Conservation (phyloP, 768 basidiomycete species). For the Russula brevipes region DNA sequence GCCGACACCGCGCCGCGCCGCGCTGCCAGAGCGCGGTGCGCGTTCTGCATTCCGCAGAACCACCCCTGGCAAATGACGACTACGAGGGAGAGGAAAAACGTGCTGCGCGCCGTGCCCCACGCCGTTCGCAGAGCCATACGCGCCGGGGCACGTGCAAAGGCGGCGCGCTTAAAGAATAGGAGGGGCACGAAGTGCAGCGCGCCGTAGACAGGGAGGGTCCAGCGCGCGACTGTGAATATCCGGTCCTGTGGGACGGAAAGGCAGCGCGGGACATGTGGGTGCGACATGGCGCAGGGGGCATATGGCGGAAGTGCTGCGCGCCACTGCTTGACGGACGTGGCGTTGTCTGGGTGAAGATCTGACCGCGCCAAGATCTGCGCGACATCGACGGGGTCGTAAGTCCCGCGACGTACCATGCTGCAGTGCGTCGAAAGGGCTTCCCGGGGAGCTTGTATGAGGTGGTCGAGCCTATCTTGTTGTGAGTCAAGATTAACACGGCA, state of each 20-base stretch:
- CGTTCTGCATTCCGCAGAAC: slow-evolving; percentile 62
- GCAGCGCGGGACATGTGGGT: slow-evolving; percentile 68
- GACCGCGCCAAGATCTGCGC: slow-evolving; percentile 49
- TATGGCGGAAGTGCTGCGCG: slow-evolving; percentile 40
- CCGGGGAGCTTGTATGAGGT: slow-evolving; percentile 58
- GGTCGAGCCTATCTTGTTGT: slow-evolving; percentile 18
- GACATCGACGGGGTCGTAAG: slow-evolving; percentile 51
- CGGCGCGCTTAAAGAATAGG: slow-evolving; percentile 70
- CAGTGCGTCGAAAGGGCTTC: slow-evolving; percentile 58
- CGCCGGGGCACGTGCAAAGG: slow-evolving; percentile 60
- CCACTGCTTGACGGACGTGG: slow-evolving; percentile 40
- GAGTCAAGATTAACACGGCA: not conserved
- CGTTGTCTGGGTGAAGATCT: slow-evolving; percentile 49
- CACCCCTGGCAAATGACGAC: slow-evolving; percentile 75
- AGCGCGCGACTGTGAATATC: slow-evolving; percentile 75
- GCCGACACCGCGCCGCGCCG: slow-evolving; percentile 36
- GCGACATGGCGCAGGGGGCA: slow-evolving; percentile 66
- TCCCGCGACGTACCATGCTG: slow-evolving; percentile 52
- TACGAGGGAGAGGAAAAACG: slow-evolving; percentile 81
- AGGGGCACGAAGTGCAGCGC: slow-evolving; percentile 87
- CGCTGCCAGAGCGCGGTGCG: slow-evolving; percentile 44
- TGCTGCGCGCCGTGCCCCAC: slow-evolving; percentile 74
- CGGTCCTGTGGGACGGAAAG: slow-evolving; percentile 55
- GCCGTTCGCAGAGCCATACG: slow-evolving; percentile 59
- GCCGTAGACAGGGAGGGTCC: slow-evolving; percentile 80